A percentile compares a stretch with the other conserved stretches of the same genome.
phyloP scores from a whole-genome alignment of 805 yeast species.

The Cyberlindnera maritima region DNA sequence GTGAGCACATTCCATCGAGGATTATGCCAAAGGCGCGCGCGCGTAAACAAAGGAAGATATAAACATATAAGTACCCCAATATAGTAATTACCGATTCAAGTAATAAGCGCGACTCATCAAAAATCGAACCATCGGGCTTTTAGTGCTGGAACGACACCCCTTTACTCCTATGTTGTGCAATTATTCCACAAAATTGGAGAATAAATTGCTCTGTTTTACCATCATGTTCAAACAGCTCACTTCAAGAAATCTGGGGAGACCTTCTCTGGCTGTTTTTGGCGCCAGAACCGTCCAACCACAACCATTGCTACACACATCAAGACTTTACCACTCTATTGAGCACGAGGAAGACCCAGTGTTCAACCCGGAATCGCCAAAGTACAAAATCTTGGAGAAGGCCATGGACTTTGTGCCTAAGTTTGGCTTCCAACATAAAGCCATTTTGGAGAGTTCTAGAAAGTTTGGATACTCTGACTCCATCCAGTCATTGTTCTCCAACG shows the following conservation, averaged over 20 bases:
- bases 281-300: background rate
- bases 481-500: constrained; percentile 40
- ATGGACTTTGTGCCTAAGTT: constrained; percentile 9
- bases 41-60: no score
- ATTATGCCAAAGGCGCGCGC: no score
- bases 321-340: constrained; percentile 30
- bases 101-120: no score
- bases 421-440: constrained; percentile 31
- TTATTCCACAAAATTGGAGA: no score
- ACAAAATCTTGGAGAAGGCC: constrained; percentile 31
- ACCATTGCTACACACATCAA: background rate
- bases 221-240: constrained; percentile 1
- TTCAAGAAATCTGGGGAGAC: background rate
- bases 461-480: constrained; percentile 52
- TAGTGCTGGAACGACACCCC: no score
- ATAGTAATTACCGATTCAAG: no score
- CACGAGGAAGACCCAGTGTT: constrained; percentile 25
- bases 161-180: no score
- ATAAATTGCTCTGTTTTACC: no score
- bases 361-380: constrained; percentile 34
- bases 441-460: constrained; percentile 46
- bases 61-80: no score
- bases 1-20: no score
- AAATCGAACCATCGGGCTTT: no score
- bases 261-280: background rate